Conservation (phyloP, 2,329 filamentous ascomycete species). For the Fusarium sp. region DNA sequence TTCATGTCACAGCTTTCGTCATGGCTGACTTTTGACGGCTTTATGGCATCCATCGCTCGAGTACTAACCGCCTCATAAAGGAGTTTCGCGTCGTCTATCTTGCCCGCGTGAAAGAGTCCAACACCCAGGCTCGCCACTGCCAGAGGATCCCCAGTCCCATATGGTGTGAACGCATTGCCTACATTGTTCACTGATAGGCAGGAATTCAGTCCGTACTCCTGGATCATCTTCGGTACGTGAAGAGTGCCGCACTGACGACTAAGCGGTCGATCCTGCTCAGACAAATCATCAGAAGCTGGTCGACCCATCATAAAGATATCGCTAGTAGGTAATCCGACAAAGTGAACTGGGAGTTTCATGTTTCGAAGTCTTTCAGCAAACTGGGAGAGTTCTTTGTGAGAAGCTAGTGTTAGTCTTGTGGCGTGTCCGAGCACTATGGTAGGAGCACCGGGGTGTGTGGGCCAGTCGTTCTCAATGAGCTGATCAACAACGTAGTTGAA, state of each 20-base stretch:
- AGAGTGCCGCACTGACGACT: conserved; percentile 19
- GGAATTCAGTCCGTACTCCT: conserved; percentile 1
- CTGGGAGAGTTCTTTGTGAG: neutral
- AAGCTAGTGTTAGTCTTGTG: conserved; percentile 4
- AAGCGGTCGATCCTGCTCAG: neutral
- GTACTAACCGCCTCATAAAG: conserved; percentile 20
- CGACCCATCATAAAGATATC: conserved; percentile 26
- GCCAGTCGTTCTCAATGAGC: neutral
- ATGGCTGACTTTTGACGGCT: accelerated
- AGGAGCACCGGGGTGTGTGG: neutral
- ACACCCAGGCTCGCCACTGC: conserved; percentile 10
- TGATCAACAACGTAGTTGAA: conserved; percentile 1
- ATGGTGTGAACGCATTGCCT: conserved; percentile 6
- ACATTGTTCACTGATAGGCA: conserved; percentile 13
- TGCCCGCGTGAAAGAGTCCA: conserved; percentile 15
- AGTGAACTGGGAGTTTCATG: neutral
- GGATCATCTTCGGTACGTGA: conserved; percentile 10
- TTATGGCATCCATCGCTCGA: conserved; percentile 1
- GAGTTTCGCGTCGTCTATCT: neutral
- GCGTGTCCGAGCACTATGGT: conserved; percentile 21
- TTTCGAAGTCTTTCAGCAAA: neutral
- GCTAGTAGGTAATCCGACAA: conserved; percentile 14
- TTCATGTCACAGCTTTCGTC: accelerated
- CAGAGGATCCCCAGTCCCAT: conserved; percentile 9
- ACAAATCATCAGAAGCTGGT: neutral